Evolutionary conservation across 495 filamentous ascomycete species (phyloP), one percentile per base, ranked within the genome.

Genomic region (Hypoxylon lienhwacheense): DNA sequence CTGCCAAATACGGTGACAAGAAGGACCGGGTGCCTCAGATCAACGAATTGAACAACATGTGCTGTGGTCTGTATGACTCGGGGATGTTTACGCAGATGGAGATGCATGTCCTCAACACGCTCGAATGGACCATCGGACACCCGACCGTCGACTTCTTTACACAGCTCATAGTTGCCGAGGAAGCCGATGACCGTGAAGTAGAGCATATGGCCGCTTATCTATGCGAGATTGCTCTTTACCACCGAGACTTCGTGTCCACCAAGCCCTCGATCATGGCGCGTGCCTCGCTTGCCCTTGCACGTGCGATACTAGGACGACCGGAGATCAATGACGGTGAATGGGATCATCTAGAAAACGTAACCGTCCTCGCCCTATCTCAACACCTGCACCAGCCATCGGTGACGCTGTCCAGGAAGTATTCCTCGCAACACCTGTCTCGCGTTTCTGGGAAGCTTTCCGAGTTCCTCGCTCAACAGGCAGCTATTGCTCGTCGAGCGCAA

Each of bases 61-160:
- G 93, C 77, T 97, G 95, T 77, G 89, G 86, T 12, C 81, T 97
- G 17, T 99, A 99, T 69, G 93, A 99, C 68, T 91, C 96, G 10
- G 93, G 96, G 67, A 97, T 99, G 93, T 99, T 99, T 73, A 91
- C 89, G 11, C 93, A 99, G 72, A 97, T 99, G 95, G 93, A 99
- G 70, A 97, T 95, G 92, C 93, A 99, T 70, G 93, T 99, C 7
- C 79, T 99, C 60, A 91, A 95, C 72, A 97, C 93, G n/a, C 79
- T 99, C 52, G 87, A 89, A 53, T 99, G 95, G 95, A 83, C 85
- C 59, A 86, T 99, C 59, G 93, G 93, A 31, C 91, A 96, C 75
- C 91, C 93, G 1, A 97, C 93, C 22, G 88, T 96, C 45, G 91
- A 97, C 68, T 86, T 81, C 65, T 99, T 97, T 73, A 78, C 96